Conservation (phyloP, 2,329 filamentous ascomycete species). For the Fusarium sp. region DNA sequence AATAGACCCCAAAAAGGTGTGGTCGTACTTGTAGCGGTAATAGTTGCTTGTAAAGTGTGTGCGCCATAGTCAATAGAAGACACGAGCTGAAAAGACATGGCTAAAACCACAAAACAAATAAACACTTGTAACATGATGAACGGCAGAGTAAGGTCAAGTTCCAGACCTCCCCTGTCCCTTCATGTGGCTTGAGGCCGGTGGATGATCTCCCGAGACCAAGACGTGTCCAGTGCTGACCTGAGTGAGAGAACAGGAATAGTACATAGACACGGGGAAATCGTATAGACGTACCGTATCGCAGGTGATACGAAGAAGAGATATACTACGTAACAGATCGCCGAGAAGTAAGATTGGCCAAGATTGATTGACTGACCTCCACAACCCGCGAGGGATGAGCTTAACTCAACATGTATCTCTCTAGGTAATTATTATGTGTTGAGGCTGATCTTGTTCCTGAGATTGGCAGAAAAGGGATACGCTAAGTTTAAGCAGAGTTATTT, state of each 20-base stretch:
- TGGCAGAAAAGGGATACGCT: slow-evolving; percentile 30
- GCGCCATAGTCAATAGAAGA: slow-evolving; percentile 15
- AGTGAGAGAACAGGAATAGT: slow-evolving; percentile 26
- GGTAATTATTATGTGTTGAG: neutral
- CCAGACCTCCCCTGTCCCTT: slow-evolving; percentile 3
- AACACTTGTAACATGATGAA: slow-evolving; percentile 18
- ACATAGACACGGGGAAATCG: slow-evolving; percentile 23
- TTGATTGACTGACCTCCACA: neutral
- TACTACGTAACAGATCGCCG: slow-evolving; percentile 6
- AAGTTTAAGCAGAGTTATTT: slow-evolving; percentile 1
- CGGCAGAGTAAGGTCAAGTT: neutral
- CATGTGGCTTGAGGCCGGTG: slow-evolving; percentile 28
- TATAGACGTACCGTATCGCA: slow-evolving; percentile 7
- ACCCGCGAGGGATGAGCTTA: slow-evolving; percentile 31
- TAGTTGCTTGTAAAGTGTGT: slow-evolving; percentile 10
- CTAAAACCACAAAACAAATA: slow-evolving; percentile 2
- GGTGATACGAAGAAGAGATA: slow-evolving; percentile 22
- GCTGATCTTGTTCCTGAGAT: slow-evolving; percentile 20
- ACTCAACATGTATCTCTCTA: neutral
- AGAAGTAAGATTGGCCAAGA: slow-evolving; percentile 15
- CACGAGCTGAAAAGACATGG: slow-evolving; percentile 27
- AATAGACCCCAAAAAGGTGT: slow-evolving; percentile 18
- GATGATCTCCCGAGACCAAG: slow-evolving; percentile 33
- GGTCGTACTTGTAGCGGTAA: slow-evolving; percentile 33
- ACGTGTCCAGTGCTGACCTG: slow-evolving; percentile 23